These are phyloP conservation scores for Coix lacrymajobi DNA, from an alignment of 176 grass and related monocot species.

Conservation along the genomic window DNA sequence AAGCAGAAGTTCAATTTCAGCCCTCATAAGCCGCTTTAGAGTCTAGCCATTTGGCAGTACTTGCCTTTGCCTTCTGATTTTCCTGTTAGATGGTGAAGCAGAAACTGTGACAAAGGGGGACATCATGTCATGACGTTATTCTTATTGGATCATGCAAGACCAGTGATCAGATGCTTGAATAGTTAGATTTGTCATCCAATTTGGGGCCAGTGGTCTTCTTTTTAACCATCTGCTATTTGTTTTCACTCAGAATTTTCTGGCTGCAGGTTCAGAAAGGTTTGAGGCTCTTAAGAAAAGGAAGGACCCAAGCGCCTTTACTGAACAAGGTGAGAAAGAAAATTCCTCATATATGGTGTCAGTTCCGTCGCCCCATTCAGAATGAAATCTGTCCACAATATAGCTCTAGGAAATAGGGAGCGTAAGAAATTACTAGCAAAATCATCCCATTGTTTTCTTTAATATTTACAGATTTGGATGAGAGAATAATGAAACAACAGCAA, in stretches of 20 bases:
- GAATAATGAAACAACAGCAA: conserved; percentile 93
- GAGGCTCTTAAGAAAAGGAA: conserved; percentile 91
- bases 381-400: background rate
- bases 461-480: conserved; percentile 85
- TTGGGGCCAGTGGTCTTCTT: background rate
- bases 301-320: conserved; percentile 66
- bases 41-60: background rate
- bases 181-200: conserved; percentile 4
- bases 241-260: conserved; percentile 22
- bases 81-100: background rate
- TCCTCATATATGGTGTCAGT: background rate
- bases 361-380: background rate
- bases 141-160: background rate
- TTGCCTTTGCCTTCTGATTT: background rate
- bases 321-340: conserved; percentile 62
- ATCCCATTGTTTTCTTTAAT: background rate
- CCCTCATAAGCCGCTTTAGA: background rate
- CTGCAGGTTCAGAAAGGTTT: conserved; percentile 89
- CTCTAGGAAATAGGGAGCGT: background rate
- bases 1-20: background rate
- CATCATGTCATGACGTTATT: background rate
- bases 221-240: background rate
- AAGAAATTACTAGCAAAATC: background rate
- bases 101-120: background rate
- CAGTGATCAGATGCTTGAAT: background rate